These are phyloP conservation scores for Dryas alaskensis DNA, from an alignment of 306 rosid species.

Conservation along the genomic window DNA sequence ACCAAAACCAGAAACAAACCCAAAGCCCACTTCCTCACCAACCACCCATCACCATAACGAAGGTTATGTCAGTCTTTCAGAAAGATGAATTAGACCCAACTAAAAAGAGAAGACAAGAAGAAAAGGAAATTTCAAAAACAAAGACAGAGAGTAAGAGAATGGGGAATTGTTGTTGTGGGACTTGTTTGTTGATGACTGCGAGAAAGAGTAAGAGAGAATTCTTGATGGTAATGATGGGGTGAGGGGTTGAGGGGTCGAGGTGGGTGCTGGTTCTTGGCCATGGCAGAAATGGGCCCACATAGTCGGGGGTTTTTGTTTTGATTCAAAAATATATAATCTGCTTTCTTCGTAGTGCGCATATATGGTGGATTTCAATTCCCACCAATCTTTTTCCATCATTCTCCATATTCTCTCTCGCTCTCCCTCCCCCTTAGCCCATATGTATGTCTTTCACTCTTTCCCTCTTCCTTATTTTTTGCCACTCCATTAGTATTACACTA, in stretches of 20 bases:
- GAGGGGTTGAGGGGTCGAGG: constrained; percentile 31
- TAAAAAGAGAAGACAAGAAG: background rate
- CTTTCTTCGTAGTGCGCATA: constrained; percentile 55
- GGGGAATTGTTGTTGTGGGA: background rate
- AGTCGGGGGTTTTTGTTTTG: constrained; percentile 21
- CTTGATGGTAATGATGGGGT: constrained; percentile 63
- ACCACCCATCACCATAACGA: constrained; percentile 41
- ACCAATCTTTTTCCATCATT: constrained; percentile 46
- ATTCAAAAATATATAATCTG: constrained; percentile 36
- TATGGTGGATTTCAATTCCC: constrained; percentile 29
- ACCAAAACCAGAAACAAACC: constrained; percentile 29
- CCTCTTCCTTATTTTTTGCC: background rate
- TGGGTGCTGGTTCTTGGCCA: constrained; percentile 43
- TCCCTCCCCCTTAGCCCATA: background rate
- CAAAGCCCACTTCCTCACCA: constrained; percentile 32
- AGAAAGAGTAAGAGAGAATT: constrained; percentile 42
- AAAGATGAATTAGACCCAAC: constrained; percentile 24
- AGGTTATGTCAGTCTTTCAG: constrained; percentile 17
- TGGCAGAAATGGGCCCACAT: constrained; percentile 61
- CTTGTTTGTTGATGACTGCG: constrained; percentile 20
- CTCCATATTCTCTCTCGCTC: constrained; percentile 19
- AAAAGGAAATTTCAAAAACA: background rate
- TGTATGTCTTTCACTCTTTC: too few species aligned
- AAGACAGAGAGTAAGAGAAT: background rate
- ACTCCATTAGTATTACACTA: background rate